phyloP scores from a whole-genome alignment of 1,284 basidiomycete species.

The Hymenochaete sp. region DNA sequence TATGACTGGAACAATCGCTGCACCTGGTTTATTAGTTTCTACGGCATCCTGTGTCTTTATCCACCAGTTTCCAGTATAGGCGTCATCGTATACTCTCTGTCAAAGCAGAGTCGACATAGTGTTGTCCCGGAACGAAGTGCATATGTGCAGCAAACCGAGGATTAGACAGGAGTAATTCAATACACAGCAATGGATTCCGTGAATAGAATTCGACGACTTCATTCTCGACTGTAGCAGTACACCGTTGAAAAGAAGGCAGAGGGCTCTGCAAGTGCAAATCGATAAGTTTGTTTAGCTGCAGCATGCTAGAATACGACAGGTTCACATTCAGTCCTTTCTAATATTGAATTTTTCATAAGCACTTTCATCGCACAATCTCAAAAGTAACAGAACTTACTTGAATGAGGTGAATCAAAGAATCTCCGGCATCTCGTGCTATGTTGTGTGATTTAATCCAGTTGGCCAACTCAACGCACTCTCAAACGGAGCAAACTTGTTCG shows the following conservation, averaged over 20 bases:
- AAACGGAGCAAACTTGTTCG: no score
- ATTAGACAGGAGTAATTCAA: slow-evolving; percentile 18
- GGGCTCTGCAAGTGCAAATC: no score
- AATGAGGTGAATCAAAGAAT: no score
- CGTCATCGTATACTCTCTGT: slow-evolving; percentile 20
- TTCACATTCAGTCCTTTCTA: no score
- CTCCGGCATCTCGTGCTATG: no score
- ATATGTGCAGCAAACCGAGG: slow-evolving; percentile 17
- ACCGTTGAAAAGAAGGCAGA: slow-evolving; percentile 3
- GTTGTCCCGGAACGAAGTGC: slow-evolving; percentile 9
- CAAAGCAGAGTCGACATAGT: slow-evolving; percentile 7
- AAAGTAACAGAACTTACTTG: no score
- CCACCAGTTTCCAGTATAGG: slow-evolving; percentile 23
- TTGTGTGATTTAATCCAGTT: no score
- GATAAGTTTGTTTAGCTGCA: no score
- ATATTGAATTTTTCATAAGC: no score
- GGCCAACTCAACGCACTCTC: no score
- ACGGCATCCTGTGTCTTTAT: slow-evolving; percentile 19
- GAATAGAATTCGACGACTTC: slow-evolving; percentile 15
- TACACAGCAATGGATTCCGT: slow-evolving; percentile 19
- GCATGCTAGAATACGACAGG: no score
- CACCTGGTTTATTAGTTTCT: slow-evolving; percentile 13
- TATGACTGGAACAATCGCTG: slow-evolving; percentile 20
- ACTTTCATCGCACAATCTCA: no score
- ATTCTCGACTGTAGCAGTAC: slow-evolving; percentile 2